Base-by-base conservation (phyloP, 2,329 filamentous ascomycete species). In the Hypoxylon sp. region DNA sequence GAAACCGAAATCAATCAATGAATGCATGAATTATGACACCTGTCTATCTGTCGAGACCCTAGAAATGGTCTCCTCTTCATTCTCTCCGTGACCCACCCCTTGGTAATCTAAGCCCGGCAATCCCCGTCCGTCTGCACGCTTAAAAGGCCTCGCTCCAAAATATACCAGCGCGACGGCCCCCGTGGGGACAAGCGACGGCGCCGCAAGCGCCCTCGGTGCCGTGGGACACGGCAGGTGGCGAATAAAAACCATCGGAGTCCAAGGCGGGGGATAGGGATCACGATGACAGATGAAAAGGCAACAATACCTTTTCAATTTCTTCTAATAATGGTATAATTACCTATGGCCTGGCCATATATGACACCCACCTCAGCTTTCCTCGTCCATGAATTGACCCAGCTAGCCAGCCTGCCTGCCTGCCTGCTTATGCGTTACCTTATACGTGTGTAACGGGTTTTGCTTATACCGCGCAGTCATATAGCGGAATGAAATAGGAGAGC, bases 11-110 rank as follows among this genome's bases (percentile, higher is more conserved):
- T 67, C 65, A 62, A 62, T 64, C 34, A 67, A 67, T 64, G 43
- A 62, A 63, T 63, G 56, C 59, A 63, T 66, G 50, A 59, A 56
- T 50, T n/a, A 59, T 59, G 61, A 65, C 57, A 58, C 52, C 44
- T 62, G 52, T 63, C 54, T 43, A 22, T 43, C 26, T 56, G 37
- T 24, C 26, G 24, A 47, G 59, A 61, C 54, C 56, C 57, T 50
- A 56, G 56, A 60, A 62, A 44, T 44, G 13, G 10, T n/a, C n/a
- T n/a, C 22, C 11, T 59, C 24, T 24, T 17, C 13, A n/a, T 20
- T 53, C 37, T 28, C 57, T 64, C 54, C 43, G 57, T 64, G 55
- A 61, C 47, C 49, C 52, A 65, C 48, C 54, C 50, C 62, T 46
- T 46, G 49, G 43, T 61, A 39, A 64, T 52, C 56, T 48, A 56